phyloP scores from a whole-genome alignment of 176 grass and related monocot species.

The Aegilops tauschii region DNA sequence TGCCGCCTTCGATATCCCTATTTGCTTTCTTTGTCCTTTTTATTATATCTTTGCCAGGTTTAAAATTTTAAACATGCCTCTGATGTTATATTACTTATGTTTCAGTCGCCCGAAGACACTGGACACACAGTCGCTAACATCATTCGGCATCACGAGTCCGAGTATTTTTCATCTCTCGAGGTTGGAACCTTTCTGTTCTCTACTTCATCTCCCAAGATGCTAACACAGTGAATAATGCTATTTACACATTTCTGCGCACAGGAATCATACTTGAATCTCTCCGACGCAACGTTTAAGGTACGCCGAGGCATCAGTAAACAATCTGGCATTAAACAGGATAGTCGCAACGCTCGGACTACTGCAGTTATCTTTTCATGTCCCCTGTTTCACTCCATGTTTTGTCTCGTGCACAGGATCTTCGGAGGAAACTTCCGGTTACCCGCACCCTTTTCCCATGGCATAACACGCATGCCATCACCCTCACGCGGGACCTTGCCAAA shows the following conservation, averaged over 20 bases:
- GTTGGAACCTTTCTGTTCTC: constrained; percentile 44
- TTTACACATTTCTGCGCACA: constrained; percentile 33
- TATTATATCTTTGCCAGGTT: neutral
- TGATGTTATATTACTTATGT: constrained; percentile 7
- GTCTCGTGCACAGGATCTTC: constrained; percentile 64
- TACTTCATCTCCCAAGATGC: constrained; percentile 6
- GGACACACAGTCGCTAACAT: constrained; percentile 63
- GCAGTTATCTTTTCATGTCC: neutral
- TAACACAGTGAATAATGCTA: constrained; percentile 10
- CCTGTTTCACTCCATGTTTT: constrained; percentile 1
- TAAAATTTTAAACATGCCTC: neutral
- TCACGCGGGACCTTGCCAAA: constrained; percentile 78
- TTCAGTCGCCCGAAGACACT: constrained; percentile 81
- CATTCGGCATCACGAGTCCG: constrained; percentile 76
- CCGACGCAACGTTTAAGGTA: constrained; percentile 97
- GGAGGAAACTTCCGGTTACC: constrained; percentile 94
- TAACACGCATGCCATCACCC: constrained; percentile 71
- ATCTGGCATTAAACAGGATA: neutral
- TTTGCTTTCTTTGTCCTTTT: neutral
- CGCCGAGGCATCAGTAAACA: neutral
- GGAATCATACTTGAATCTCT: constrained; percentile 83
- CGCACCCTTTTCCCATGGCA: constrained; percentile 97
- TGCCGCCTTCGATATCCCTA: neutral
- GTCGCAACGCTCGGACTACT: neutral
- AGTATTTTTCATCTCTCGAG: constrained; percentile 87